Percentiles rank a stretch among this genome's conserved stretches.
These are phyloP conservation scores for Dactylis glomerata DNA, from an alignment of 176 grass and related monocot genomes.

Conservation along the genomic window DNA sequence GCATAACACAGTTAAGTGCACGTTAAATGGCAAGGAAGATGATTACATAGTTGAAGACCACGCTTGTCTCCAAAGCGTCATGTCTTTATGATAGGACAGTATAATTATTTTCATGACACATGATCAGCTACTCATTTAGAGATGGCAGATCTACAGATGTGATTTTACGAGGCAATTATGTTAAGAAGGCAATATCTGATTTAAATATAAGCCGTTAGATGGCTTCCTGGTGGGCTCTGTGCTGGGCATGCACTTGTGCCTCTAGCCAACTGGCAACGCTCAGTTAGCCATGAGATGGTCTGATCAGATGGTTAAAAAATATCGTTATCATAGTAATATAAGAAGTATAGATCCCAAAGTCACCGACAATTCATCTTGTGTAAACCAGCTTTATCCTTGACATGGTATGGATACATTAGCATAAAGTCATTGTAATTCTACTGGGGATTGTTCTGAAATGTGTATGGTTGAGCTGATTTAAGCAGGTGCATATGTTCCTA, in stretches of 20 bases:
- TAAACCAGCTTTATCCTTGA: slow-evolving; percentile 5
- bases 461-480: background rate
- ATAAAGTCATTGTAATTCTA: background rate
- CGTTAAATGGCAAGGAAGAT: background rate
- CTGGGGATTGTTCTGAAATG: background rate
- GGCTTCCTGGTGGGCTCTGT: background rate
- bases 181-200: background rate
- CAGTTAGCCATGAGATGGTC: background rate
- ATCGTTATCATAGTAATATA: background rate
- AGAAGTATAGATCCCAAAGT: background rate
- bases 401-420: background rate
- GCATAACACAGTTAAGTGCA: background rate
- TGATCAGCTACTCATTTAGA: slow-evolving; percentile 17
- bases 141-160: background rate
- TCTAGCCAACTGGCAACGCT: background rate
- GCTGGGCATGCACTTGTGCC: background rate
- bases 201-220: slow-evolving; percentile 6
- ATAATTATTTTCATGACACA: background rate
- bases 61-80: background rate
- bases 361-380: slow-evolving; percentile 11
- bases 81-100: background rate
- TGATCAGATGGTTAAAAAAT: background rate
- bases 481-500: background rate
- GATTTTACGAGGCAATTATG: background rate
- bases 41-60: background rate